Evolutionary conservation across 2,329 filamentous ascomycete species (phyloP).

Genomic region (Botrytis medusae): DNA sequence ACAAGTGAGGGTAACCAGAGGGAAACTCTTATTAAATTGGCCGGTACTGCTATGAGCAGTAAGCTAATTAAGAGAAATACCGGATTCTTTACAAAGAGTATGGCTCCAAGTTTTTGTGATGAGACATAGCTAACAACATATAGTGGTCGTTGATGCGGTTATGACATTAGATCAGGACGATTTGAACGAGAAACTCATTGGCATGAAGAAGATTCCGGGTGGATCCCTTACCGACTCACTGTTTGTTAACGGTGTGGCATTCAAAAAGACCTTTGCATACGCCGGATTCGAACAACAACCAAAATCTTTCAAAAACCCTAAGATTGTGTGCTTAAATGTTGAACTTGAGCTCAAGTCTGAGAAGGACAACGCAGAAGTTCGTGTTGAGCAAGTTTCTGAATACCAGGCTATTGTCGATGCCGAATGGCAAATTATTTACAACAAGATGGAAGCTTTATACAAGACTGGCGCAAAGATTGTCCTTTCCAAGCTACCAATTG

Average conservation of each 20-base stretch:
- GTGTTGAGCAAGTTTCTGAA: slow-evolving; percentile 96
- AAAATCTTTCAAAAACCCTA: slow-evolving; percentile 89
- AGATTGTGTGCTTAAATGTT: slow-evolving; percentile 96
- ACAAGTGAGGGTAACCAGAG: slow-evolving; percentile 79
- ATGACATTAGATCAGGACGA: slow-evolving; percentile 94
- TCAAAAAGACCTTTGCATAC: slow-evolving; percentile 99
- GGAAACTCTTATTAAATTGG: slow-evolving; percentile 86
- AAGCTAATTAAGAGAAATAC: slow-evolving; percentile 98
- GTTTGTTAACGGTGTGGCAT: slow-evolving; percentile 96
- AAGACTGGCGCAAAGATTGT: slow-evolving; percentile 97
- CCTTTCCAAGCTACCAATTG: slow-evolving; percentile 94
- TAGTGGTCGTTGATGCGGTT: slow-evolving; percentile 97
- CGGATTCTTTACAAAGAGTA: slow-evolving; percentile 96
- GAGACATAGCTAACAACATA: slow-evolving; percentile 36
- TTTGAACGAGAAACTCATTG: slow-evolving; percentile 96
- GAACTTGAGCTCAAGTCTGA: slow-evolving; percentile 98
- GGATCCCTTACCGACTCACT: slow-evolving; percentile 94
- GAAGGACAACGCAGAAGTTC: slow-evolving; percentile 98
- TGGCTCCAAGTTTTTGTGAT: slow-evolving; percentile 37
- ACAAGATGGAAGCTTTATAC: slow-evolving; percentile 94
- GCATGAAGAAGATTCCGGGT: slow-evolving; percentile 96
- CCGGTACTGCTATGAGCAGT: slow-evolving; percentile 97
- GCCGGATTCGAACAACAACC: slow-evolving; percentile 99
- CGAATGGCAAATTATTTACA: slow-evolving; percentile 99
- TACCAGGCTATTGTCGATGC: slow-evolving; percentile 99